These are phyloP conservation scores for Corymbia maculata DNA, from an alignment of 345 rosid genomes.

Conservation along the genomic window DNA sequence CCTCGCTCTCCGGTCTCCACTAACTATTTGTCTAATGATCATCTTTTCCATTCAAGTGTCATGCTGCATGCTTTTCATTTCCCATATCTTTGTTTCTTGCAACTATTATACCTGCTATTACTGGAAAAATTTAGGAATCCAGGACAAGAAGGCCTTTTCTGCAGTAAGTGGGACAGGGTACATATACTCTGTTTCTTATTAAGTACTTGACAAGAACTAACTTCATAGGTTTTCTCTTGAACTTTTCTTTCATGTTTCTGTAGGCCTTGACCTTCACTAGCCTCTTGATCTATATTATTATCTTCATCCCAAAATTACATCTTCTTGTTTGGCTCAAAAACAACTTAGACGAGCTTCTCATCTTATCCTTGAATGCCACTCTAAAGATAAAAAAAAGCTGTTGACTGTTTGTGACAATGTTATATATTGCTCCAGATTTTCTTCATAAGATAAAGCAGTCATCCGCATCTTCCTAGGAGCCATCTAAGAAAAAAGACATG, in stretches of 20 bases:
- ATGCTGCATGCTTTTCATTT: background rate
- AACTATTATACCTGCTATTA: background rate
- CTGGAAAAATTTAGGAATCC: background rate
- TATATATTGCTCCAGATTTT: background rate
- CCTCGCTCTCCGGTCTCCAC: background rate
- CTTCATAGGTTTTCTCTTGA: background rate
- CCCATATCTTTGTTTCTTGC: background rate
- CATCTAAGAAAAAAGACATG: background rate
- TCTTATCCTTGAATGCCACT: background rate
- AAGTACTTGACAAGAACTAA: background rate
- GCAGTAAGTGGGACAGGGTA: background rate
- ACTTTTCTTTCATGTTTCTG: background rate
- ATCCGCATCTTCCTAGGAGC: background rate
- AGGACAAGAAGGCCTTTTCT: background rate
- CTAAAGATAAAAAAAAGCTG: background rate
- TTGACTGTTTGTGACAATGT: background rate
- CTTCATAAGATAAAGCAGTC: background rate
- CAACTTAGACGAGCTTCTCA: background rate
- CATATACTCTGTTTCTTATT: background rate
- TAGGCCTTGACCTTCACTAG: background rate
- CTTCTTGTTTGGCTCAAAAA: background rate
- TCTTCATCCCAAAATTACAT: background rate
- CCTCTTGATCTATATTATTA: background rate
- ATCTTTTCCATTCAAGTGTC: background rate
- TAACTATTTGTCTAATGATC: background rate